Conservation (phyloP, 768 basidiomycete species). For the Trametes cinnabarina region DNA sequence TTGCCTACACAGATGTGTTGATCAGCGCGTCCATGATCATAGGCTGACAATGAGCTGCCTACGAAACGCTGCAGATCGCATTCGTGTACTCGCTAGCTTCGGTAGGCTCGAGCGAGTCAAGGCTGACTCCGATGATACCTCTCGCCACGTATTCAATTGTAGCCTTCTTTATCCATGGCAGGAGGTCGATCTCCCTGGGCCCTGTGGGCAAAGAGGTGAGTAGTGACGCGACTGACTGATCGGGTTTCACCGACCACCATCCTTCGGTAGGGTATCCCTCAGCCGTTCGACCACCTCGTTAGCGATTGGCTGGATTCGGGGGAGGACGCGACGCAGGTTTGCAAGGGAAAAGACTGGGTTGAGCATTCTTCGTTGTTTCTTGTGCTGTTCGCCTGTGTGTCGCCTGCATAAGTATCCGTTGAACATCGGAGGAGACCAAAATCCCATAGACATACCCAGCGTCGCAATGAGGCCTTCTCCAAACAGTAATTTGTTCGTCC, state of each 20-base stretch:
- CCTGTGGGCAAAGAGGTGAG: no score
- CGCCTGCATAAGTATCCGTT: no score
- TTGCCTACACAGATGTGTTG: conserved; percentile 23
- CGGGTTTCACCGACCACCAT: conserved; percentile 12
- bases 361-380: conserved; percentile 29
- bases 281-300: conserved; percentile 26
- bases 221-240: background rate
- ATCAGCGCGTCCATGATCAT: background rate
- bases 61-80: conserved; percentile 34
- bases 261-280: conserved; percentile 21
- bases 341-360: conserved; percentile 28
- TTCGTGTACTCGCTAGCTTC: conserved; percentile 30
- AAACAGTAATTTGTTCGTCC: conserved; percentile 31
- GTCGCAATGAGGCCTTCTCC: conserved; percentile 39
- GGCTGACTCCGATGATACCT: conserved; percentile 34
- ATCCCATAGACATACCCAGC: conserved; percentile 29
- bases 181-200: conserved; percentile 32
- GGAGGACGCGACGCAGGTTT: conserved; percentile 22
- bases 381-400: conserved; percentile 25
- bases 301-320: conserved; percentile 33
- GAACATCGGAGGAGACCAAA: no score
- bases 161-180: conserved; percentile 33
- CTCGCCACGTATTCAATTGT: conserved; percentile 39
- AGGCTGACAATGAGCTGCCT: background rate
- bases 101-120: conserved; percentile 29